Evolutionary conservation across 371 early-diverging fungal genomes (phyloP).

Genomic region (Syncephalastrum racemosum): DNA sequence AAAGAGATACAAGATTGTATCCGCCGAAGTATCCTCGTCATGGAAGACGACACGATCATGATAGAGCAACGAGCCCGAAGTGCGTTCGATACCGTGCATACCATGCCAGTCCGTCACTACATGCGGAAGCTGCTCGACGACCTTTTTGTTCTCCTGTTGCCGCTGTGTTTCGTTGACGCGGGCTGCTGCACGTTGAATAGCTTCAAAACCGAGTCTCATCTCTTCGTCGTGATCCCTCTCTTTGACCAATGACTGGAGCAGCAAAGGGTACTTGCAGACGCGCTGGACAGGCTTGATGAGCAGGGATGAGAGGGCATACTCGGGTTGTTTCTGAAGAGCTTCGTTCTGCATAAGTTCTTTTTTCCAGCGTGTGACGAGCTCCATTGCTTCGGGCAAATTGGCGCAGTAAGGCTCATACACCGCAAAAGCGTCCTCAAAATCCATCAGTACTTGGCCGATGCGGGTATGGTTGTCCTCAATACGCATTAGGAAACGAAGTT

Average conservation of each 20-base stretch:
- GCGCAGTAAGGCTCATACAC: conserved; percentile 96
- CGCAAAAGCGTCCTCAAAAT: conserved; percentile 82
- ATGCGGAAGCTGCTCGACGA: conserved; percentile 74
- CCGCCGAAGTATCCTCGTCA: conserved; percentile 73
- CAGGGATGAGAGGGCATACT: conserved; percentile 82
- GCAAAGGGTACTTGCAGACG: conserved; percentile 92
- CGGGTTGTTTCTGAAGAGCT: conserved; percentile 73
- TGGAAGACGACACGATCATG: conserved; percentile 73
- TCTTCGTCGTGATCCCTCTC: conserved; percentile 63
- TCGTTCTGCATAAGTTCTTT: conserved; percentile 49
- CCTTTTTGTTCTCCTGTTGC: conserved; percentile 76
- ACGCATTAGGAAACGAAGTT: conserved; percentile 88
- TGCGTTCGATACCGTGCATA: conserved; percentile 24
- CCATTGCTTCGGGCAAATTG: conserved; percentile 80
- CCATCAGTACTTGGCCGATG: conserved; percentile 79
- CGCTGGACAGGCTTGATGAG: conserved; percentile 97
- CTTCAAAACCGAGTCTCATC: conserved; percentile 70
- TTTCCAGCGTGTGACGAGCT: conserved; percentile 44
- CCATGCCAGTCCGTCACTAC: conserved; percentile 53
- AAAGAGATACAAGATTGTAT: conserved; percentile 81
- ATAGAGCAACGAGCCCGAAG: conserved; percentile 83
- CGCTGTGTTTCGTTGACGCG: conserved; percentile 92
- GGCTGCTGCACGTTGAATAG: conserved; percentile 84
- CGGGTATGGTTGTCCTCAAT: conserved; percentile 71
- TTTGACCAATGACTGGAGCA: conserved; percentile 84